Percentiles rank a stretch among this genome's conserved stretches.
phyloP scores from a whole-genome alignment of 441 rosid genomes.

The Melastoma candidum region DNA sequence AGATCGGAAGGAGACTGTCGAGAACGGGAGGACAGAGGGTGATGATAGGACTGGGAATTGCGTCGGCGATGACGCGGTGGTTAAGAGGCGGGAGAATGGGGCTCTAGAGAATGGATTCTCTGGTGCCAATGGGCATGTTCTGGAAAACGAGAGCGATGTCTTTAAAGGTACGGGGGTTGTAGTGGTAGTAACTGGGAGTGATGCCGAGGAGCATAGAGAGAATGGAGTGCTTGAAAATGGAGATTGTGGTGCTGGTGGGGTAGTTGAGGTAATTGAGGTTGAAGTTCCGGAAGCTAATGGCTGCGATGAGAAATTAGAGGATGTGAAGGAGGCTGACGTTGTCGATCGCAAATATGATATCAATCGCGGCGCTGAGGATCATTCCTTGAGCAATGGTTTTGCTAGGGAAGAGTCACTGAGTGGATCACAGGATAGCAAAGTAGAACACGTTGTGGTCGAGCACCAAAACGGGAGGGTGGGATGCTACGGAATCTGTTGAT shows the following conservation, averaged over 20 bases:
- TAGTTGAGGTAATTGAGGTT: background rate
- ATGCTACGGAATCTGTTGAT: too few relatives aligned
- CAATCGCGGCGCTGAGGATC: too few relatives aligned
- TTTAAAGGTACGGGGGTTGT: too few relatives aligned
- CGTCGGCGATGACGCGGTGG: slow-evolving; percentile 2
- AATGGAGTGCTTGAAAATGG: background rate
- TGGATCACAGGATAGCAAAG: too few relatives aligned
- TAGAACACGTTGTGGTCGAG: too few relatives aligned
- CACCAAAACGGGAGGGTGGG: too few relatives aligned
- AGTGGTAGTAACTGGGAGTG: background rate
- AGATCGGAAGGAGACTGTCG: slow-evolving; percentile 13
- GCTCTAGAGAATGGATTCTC: background rate
- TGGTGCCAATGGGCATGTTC: background rate
- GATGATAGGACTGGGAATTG: background rate
- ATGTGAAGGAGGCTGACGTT: too few relatives aligned
- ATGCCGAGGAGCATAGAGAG: background rate
- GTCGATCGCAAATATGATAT: too few relatives aligned
- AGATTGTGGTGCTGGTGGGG: slow-evolving; percentile 1
- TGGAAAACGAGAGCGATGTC: background rate
- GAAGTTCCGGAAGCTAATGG: too few relatives aligned
- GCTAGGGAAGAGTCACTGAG: too few relatives aligned
- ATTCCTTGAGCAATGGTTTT: too few relatives aligned
- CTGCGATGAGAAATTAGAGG: too few relatives aligned
- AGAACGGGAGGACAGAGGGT: slow-evolving; percentile 2
- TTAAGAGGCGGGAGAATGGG: slow-evolving; percentile 2